Evolutionary conservation across 768 basidiomycete species (phyloP), one percentile per base, ranked within the genome.

Genomic region (Mycena sanguinolenta): DNA sequence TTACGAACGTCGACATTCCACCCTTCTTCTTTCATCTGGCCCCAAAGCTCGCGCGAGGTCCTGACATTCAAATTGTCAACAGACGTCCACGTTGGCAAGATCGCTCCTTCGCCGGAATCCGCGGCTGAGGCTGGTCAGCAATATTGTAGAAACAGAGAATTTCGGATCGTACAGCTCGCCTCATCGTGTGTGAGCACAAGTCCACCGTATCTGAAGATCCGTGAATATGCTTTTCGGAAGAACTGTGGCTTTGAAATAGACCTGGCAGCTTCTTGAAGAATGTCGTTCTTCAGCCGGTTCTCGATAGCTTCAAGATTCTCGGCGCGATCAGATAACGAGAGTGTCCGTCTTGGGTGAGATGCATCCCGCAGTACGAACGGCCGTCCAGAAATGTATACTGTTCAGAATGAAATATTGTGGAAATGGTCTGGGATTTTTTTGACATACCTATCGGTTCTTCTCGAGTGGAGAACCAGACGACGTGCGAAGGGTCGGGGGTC

Each of bases 281-380:
- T 97, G 75, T 99, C 98, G 58, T 90, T 87, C 83, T 96, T 98
- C 73, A 99, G 81, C 58, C 97, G 89, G 55, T 84, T 84, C 80
- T 97, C 98, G 65, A 99, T 97, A 0, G 91, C 96, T 77, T 98
- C 98, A 13, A 99, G 85, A 76, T 97, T 98, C 80, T 96, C 93
- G 2, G 96, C 94, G n/a, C 98, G 88, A 81, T 97, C 95, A 27
- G 96, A 96, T 38, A 98, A 80, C 16, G 90, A 84, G 60, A 98
- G 84, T 0, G 92, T 93, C 50, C 88, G 88, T 63, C 93, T 88
- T 4, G 96, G 96, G 70, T 94, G 90, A 13, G 95, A 87, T 2
- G 93, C 91, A 78, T 98, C 96, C 49, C 97, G 88, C 30, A 98
- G 84, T 4, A 98, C 96, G 77, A 97, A 99, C 0, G 98, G 96